These are phyloP conservation scores for Daucus carota DNA, from an alignment of 129 eudicot genomes.

Conservation along the genomic window DNA sequence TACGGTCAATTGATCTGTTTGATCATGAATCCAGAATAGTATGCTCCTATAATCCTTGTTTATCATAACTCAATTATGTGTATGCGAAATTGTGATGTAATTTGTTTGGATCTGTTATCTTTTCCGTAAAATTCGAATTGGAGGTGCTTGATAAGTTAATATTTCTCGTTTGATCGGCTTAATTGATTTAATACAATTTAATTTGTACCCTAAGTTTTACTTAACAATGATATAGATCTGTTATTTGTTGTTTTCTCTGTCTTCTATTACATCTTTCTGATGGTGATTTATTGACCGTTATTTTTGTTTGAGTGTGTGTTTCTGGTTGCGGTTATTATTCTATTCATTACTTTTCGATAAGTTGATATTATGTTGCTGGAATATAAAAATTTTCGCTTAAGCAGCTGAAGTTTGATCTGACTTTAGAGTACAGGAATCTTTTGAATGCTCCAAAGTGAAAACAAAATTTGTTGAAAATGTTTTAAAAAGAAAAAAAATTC, in stretches of 20 bases:
- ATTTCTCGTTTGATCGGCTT: background rate
- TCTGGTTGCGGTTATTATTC: too few relatives aligned
- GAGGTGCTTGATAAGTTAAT: background rate
- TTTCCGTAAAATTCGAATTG: background rate
- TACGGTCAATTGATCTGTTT: constrained; percentile 8
- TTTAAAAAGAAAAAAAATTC: background rate
- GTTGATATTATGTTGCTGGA: too few relatives aligned
- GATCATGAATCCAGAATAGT: constrained; percentile 65
- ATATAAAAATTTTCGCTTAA: too few relatives aligned
- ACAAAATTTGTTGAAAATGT: background rate
- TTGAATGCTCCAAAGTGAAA: background rate
- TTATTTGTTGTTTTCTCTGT: too few relatives aligned
- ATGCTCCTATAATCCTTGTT: constrained; percentile 12
- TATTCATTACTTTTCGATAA: too few relatives aligned
- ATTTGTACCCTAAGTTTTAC: background rate
- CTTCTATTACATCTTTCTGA: too few relatives aligned
- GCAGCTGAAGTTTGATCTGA: background rate
- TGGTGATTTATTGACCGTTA: too few relatives aligned
- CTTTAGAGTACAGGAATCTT: background rate
- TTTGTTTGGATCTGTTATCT: constrained; percentile 2
- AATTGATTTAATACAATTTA: background rate
- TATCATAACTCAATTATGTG: background rate
- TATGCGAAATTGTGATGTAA: background rate
- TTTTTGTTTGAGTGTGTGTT: too few relatives aligned
- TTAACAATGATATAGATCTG: background rate